Evolutionary conservation across 2,329 filamentous ascomycete species (phyloP), one percentile per base, ranked within the genome.

Genomic region (Microsporum ferrugineum): DNA sequence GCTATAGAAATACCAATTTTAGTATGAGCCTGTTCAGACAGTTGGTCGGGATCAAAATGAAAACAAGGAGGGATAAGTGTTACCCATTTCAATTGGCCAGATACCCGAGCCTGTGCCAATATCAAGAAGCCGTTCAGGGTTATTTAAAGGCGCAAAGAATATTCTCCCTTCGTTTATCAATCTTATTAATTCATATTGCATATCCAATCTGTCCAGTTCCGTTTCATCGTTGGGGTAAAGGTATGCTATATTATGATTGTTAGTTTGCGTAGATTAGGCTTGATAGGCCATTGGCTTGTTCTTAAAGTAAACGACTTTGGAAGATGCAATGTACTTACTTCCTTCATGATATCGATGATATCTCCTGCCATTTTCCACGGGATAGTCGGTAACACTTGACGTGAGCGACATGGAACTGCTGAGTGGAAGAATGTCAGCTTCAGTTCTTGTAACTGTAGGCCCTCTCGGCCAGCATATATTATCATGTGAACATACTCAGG

Each of bases 91-190:
- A 6, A 61, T 47, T 33, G 34, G 51, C 41, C 57, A 61, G 17
- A 83, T 0, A 82, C 84, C 71, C 10, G 78, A 80, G 5, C 84
- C 84, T 2, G 81, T 84, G 53, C 82, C 82, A 10, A 85, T 73
- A 66, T 85, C 82, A 6, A 85, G 73, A 14, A 84, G 78, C 34
- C 74, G 73, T 61, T 77, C 69, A 1, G 75, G 73, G 12, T 70
- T 66, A 14, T 62, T 60, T 2, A 82, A 67, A 12, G 80, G 79
- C 3, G 78, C 75, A 58, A 78, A 73, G 68, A 76, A 78, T 45
- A 82, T 69, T 39, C 70, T 70, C 34, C 75, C 76, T 47, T 75
- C 70, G 49, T 79, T 75, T 38, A 79, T 66, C 49, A 79, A 60
- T 58, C 77, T 78, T 69, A 79, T 77, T 67, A 84, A 76, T 65